Base-by-base conservation (phyloP, 148 eudicot genomes). In the Arbutus unedo region DNA sequence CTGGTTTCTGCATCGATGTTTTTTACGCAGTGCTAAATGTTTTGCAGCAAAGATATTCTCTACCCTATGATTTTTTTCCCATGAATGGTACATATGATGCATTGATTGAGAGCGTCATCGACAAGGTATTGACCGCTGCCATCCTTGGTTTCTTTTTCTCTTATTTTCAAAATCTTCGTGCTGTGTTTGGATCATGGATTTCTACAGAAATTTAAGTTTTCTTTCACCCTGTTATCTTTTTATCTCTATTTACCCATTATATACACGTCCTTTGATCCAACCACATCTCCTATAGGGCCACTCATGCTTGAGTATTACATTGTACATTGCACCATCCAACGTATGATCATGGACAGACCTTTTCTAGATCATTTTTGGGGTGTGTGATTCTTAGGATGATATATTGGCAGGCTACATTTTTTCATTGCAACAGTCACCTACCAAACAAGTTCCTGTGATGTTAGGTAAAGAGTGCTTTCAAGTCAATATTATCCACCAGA, bases 1-100 rank as follows among this genome's bases (percentile, higher is more conserved):
- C 18, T 31, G 85, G 85, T 11, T 78, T 78, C 59, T 83, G 85
- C 72, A 78, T 83, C 14, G 56, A 51, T 15, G 82, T 71, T 71
- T 83, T 78, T 10, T 1, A 70, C 13, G 76, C 73, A 43, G 82
- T 45, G 6, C 2, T 78, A 1, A 51, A 47, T 55, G 25, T 68
- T 13, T 15, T 83, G 82, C 25, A 55, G 67, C 82, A 7, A 59
- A 77, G 67, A 55, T 54, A 83, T 68, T 0, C 48, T 2, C 23
- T 83, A 23, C 64, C 43, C 13, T 76, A 78, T 9, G 38, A 78
- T 2, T 83, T 83, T 71, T 8, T 8, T 6, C 48, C 38, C 47
- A 45, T 56, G 45, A 31, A 78, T 57, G 82, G 70, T 10, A 31
- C 72, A 41, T 83, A 78, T 15, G 82, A 78, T 70, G 85, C 48